phyloP scores from a whole-genome alignment of 1,139 yeast species.

The Yamadazyma siamensis region DNA sequence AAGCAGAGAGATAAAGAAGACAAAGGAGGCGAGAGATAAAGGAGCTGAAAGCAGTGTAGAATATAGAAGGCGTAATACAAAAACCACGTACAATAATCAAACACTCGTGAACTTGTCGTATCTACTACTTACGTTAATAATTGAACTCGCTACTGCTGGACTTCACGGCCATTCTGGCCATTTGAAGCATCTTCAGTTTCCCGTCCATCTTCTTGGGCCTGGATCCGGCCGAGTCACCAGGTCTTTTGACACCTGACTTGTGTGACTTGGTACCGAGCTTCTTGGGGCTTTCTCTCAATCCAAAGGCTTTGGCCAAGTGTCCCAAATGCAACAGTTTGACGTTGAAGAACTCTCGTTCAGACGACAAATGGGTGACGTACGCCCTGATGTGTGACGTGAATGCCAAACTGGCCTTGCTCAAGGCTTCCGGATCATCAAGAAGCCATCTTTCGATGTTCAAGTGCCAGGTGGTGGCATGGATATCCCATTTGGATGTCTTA shows the following conservation, averaged over 20 bases:
- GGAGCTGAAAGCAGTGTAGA: too few relatives aligned
- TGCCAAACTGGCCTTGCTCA: constrained; percentile 67
- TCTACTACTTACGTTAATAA: too few relatives aligned
- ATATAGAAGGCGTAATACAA: too few relatives aligned
- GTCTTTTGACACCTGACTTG: constrained; percentile 19
- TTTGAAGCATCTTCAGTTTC: constrained; percentile 67
- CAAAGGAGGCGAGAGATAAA: too few relatives aligned
- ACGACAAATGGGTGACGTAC: constrained; percentile 87
- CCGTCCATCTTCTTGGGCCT: constrained; percentile 56
- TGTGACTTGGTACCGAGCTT: constrained; percentile 47
- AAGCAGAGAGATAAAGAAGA: too few relatives aligned
- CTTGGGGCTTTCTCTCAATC: constrained; percentile 91
- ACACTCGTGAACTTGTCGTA: too few relatives aligned
- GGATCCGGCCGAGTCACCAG: constrained; percentile 24
- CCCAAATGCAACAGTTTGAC: constrained; percentile 84
- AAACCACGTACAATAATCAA: too few relatives aligned
- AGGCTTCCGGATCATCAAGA: constrained; percentile 60
- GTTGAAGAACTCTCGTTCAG: constrained; percentile 77
- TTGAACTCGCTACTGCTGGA: constrained; percentile 73
- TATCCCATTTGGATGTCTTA: constrained; percentile 66
- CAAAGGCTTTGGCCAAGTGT: constrained; percentile 93
- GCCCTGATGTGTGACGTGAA: constrained; percentile 91
- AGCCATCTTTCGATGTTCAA: constrained; percentile 85
- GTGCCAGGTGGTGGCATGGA: constrained; percentile 96
- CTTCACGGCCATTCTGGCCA: constrained; percentile 71